Evolutionary conservation across 176 grass and related monocot genomes (phyloP).

Genomic region (Triticum dicoccoides): DNA sequence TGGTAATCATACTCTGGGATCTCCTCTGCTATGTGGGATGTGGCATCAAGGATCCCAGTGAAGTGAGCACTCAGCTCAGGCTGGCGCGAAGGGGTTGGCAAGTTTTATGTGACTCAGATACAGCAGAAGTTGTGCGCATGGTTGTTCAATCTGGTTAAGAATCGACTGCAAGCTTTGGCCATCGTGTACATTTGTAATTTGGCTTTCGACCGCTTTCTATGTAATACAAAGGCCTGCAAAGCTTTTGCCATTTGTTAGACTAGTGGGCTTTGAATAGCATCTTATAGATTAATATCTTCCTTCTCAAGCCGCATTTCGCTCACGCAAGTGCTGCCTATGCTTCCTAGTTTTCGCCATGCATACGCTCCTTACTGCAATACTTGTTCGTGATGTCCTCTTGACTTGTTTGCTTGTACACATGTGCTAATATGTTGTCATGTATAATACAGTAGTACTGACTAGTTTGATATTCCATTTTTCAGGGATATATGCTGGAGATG

Average conservation of each 20-base stretch:
- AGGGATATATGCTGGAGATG: constrained; percentile 77
- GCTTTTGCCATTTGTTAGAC: not conserved
- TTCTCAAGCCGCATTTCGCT: not conserved
- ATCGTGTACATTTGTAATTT: not conserved
- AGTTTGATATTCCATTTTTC: constrained; percentile 20
- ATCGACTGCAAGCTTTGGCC: not conserved
- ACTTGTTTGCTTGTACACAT: not conserved
- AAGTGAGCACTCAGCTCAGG: not conserved
- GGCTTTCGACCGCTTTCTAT: not conserved
- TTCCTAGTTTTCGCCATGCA: not conserved
- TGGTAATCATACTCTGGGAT: not conserved
- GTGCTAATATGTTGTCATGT: no score
- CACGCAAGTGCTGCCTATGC: not conserved
- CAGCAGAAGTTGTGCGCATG: not conserved
- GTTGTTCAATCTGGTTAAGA: not conserved
- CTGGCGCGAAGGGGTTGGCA: not conserved
- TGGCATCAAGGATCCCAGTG: not conserved
- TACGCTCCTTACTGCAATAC: not conserved
- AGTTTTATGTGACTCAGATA: not conserved
- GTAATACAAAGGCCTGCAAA: not conserved
- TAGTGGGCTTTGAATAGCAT: not conserved
- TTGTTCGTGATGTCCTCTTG: not conserved
- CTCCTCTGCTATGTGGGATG: not conserved
- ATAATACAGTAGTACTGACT: no score
- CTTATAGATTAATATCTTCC: not conserved